Conservation (phyloP, 1,284 basidiomycete species). For the Lentinula novae-zelandiae region DNA sequence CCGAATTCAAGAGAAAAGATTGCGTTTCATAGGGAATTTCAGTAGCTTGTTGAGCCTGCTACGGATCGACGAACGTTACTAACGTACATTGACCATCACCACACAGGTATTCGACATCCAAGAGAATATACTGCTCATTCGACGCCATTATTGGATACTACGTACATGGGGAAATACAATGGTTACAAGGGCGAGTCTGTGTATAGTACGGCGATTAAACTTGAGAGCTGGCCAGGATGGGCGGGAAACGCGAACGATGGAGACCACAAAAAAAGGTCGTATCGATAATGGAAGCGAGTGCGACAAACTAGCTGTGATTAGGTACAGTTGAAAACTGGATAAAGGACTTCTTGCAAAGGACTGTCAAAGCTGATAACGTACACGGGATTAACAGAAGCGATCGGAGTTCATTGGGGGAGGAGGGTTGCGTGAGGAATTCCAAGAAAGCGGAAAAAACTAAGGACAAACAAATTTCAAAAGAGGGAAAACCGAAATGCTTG, state of each 20-base stretch:
- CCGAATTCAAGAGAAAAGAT: too few species aligned
- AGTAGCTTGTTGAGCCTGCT: too few species aligned
- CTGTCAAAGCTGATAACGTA: not conserved
- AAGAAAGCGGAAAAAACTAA: not conserved
- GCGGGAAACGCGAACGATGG: not conserved
- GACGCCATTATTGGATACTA: too few species aligned
- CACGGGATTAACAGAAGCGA: not conserved
- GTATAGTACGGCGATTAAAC: not conserved
- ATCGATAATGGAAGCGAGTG: not conserved
- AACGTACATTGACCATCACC: too few species aligned
- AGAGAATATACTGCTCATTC: too few species aligned
- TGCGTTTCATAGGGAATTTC: too few species aligned
- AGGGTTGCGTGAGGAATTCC: not conserved
- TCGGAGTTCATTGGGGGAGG: not conserved
- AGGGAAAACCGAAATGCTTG: not conserved
- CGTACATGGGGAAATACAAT: not conserved
- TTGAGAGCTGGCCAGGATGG: not conserved
- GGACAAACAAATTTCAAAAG: not conserved
- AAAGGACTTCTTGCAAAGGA: not conserved
- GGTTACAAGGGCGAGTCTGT: not conserved
- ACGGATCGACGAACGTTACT: too few species aligned
- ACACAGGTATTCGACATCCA: too few species aligned
- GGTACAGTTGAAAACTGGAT: too few species aligned
- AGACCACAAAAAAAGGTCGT: not conserved
- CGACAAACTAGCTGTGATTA: not conserved